phyloP scores from a whole-genome alignment of 176 grass and related monocot genomes.

The Eleusine coracana region DNA sequence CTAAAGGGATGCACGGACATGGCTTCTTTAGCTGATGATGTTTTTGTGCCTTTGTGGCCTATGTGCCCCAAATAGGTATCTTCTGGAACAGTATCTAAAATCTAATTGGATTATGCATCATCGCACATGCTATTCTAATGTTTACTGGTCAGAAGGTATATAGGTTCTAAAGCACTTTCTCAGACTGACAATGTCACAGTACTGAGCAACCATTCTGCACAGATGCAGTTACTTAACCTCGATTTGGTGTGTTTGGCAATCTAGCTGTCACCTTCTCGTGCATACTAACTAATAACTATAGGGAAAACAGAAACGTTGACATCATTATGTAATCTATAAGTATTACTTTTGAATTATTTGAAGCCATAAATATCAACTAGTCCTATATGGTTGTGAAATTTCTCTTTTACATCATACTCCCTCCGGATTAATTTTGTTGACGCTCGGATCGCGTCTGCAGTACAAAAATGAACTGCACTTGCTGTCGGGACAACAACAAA shows the following conservation, averaged over 20 bases:
- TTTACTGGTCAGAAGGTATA: neutral
- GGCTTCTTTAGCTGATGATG: constrained; percentile 6
- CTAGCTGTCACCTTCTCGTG: neutral
- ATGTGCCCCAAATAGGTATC: neutral
- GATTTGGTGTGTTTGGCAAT: neutral
- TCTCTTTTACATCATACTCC: neutral
- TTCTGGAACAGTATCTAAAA: neutral
- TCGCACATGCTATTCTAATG: constrained; percentile 8
- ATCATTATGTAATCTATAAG: neutral
- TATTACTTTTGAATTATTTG: constrained; percentile 18
- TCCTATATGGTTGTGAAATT: constrained; percentile 20
- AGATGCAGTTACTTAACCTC: constrained; percentile 8
- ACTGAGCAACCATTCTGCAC: constrained; percentile 14
- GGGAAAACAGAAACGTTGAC: neutral
- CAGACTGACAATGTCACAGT: neutral
- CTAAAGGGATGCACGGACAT: constrained; percentile 16
- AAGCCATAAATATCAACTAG: neutral
- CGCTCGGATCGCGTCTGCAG: too few relatives aligned
- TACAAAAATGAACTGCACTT: too few relatives aligned
- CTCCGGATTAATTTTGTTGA: too few relatives aligned
- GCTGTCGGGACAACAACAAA: too few relatives aligned
- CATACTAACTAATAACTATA: neutral
- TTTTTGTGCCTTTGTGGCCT: neutral
- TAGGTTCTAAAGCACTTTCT: neutral
- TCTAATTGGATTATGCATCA: constrained; percentile 18